Evolutionary conservation across 2,329 filamentous ascomycete genomes (phyloP).

Genomic region (Talaromyces funiculosus): DNA sequence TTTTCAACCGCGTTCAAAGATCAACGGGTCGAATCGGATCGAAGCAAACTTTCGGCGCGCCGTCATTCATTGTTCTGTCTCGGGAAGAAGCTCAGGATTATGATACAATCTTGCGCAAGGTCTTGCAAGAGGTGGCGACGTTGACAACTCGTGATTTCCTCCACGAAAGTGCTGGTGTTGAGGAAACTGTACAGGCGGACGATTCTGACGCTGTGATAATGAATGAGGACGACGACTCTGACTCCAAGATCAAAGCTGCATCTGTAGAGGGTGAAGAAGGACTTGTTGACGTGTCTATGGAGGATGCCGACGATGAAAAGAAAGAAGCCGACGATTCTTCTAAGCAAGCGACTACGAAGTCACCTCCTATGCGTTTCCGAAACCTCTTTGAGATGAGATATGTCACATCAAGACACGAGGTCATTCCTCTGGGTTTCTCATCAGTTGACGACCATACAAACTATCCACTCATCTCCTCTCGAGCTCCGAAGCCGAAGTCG

Average conservation of each 20-base stretch:
- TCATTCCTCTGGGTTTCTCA: constrained; percentile 66
- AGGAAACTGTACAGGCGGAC: constrained; percentile 46
- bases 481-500: constrained; percentile 28
- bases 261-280: constrained; percentile 87
- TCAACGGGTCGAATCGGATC: constrained; percentile 22
- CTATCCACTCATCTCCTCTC: constrained; percentile 51
- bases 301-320: constrained; percentile 47
- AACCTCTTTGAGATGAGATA: constrained; percentile 74
- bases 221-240: constrained; percentile 57
- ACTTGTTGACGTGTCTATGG: constrained; percentile 85
- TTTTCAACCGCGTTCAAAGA: constrained; percentile 40
- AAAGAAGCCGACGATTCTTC: constrained; percentile 16
- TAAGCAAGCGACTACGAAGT: constrained; percentile 16
- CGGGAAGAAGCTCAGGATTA: constrained; percentile 65
- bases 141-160: constrained; percentile 68
- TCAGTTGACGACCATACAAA: constrained; percentile 54
- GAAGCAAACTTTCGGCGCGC: constrained; percentile 37
- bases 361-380: constrained; percentile 58
- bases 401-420: constrained; percentile 49
- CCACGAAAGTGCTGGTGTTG: constrained; percentile 47
- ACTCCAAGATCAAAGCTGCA: constrained; percentile 65
- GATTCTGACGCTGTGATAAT: constrained; percentile 65
- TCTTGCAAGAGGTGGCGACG: constrained; percentile 68
- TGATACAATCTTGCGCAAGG: constrained; percentile 71
- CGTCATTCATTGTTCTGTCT: constrained; percentile 65